Evolutionary conservation across 495 filamentous ascomycete species (phyloP), one percentile per base, ranked within the genome.

Genomic region (Annulohypoxylon moriforme): DNA sequence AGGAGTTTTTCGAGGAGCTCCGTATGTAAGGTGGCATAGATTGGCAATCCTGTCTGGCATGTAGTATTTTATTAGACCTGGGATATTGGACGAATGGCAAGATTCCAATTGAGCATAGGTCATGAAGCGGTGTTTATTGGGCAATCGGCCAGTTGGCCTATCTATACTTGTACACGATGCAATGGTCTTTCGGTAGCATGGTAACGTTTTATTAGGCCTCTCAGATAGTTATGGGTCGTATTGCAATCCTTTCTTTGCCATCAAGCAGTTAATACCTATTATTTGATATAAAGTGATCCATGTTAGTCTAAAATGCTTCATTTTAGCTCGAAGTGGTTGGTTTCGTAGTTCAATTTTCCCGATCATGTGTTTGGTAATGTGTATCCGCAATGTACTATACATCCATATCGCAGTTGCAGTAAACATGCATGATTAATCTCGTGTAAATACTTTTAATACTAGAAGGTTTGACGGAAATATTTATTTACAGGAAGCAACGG

Each of bases 1-100:
- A 89, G 82, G 83, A 88, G 77, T 84, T 94, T 81, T 78, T 95
- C 78, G 80, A 90, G 75, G 81, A 94, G 80, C 68, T 90, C 78
- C 64, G 71, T 57, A 72, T 67, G 53, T 85, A 83, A 81, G 18
- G 9, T 55, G 58, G 25, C 53, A 55, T 46, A 73, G 38, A 22
- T 25, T 8, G 25, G 8, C 46, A 13, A 20, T 42, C 24, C 24
- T 60, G 4, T 42, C 55, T 73, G 38, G 55, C 33, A 27, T 52
- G 36, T 49, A 38, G 33, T 50, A 60, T 61, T 50, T 52, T 22
- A 20, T 29, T 18, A 49, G 29, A 47, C 59, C 56, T 61, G 44
- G 59, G 59, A 49, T 60, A 52, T 56, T 68, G 40, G 47, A 44
- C 53, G 53, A 46, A 14, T 53, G 58, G 49, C 33, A 55, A 63